Evolutionary conservation across 257 asterid genomes (phyloP).

Genomic region (Nicotiana knightiana): DNA sequence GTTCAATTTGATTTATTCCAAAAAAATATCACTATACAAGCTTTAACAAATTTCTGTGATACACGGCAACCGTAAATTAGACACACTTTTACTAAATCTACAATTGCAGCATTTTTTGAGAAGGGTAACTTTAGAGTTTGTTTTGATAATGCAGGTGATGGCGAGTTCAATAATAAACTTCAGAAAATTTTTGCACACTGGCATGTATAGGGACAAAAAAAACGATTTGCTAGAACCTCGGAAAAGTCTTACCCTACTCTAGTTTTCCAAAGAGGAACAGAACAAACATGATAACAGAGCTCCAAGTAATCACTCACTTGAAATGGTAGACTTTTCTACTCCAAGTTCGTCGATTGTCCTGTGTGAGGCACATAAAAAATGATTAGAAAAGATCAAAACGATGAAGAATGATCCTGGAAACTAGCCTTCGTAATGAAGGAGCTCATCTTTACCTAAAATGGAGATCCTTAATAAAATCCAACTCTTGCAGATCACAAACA

Average conservation of each 20-base stretch:
- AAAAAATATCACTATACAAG: neutral
- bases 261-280: neutral
- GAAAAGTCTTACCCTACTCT: neutral
- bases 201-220: neutral
- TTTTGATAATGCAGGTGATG: neutral
- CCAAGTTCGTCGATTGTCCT: conserved; percentile 80
- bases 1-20: neutral
- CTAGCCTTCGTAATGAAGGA: neutral
- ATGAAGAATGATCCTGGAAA: neutral
- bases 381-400: neutral
- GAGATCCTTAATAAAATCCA: conserved; percentile 53
- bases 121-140: neutral
- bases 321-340: conserved; percentile 45
- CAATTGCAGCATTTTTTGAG: neutral
- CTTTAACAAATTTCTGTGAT: neutral
- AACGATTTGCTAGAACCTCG: neutral
- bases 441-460: conserved; percentile 47
- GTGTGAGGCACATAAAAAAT: neutral
- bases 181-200: neutral
- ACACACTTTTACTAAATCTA: neutral
- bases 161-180: neutral
- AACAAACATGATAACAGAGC: neutral
- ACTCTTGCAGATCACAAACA: conserved; percentile 61
- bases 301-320: conserved; percentile 40
- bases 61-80: neutral